phyloP scores from a whole-genome alignment of 495 filamentous ascomycete genomes.

The Cairneyella variabilis region DNA sequence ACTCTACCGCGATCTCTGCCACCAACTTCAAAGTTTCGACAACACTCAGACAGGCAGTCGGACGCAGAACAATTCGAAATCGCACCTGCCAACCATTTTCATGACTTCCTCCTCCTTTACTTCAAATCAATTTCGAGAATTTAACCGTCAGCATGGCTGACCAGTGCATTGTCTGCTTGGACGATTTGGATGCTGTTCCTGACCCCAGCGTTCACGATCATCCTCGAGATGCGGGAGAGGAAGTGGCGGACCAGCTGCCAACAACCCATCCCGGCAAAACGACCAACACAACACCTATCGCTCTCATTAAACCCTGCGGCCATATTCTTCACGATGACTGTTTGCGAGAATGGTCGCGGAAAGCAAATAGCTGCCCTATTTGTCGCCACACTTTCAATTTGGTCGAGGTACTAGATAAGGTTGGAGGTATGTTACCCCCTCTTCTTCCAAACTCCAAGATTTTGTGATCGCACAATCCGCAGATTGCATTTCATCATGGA shows the following conservation, averaged over 20 bases:
- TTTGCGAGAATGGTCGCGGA: constrained; percentile 86
- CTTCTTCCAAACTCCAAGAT: not conserved
- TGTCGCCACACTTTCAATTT: constrained; percentile 87
- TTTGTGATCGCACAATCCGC: not conserved
- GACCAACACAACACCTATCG: constrained; percentile 36
- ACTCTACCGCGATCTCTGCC: too few species aligned
- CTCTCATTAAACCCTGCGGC: constrained; percentile 62
- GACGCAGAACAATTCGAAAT: not conserved
- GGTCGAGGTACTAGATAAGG: constrained; percentile 73
- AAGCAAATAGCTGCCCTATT: constrained; percentile 96
- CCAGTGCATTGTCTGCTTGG: constrained; percentile 94
- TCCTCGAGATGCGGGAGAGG: constrained; percentile 34
- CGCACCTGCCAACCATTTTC: constrained; percentile 28
- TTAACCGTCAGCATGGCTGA: constrained; percentile 63
- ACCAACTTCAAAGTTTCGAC: too few species aligned
- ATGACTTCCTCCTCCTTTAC: constrained; percentile 31
- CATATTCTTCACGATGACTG: constrained; percentile 91
- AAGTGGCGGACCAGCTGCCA: constrained; percentile 35
- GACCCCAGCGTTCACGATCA: constrained; percentile 10
- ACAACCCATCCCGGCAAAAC: constrained; percentile 25
- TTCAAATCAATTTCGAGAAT: constrained; percentile 12
- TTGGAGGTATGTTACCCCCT: constrained; percentile 62
- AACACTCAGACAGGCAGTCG: too few species aligned
- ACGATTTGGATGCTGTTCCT: constrained; percentile 66
- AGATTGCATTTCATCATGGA: constrained; percentile 1